phyloP scores from a whole-genome alignment of 768 basidiomycete genomes.

The Fomitopsis serialis region DNA sequence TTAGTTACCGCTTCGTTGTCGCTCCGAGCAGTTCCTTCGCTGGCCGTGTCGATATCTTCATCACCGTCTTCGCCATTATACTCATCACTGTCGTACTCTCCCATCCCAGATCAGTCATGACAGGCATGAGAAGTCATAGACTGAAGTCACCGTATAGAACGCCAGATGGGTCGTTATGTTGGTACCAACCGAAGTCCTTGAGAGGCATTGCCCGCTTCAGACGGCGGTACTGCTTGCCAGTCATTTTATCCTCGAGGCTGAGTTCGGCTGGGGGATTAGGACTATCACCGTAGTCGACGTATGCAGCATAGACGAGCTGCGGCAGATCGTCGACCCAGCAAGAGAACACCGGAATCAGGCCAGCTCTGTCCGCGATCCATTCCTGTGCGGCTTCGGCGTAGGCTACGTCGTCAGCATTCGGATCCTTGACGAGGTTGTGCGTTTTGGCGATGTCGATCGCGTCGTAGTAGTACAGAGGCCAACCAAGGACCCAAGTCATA shows the following conservation, averaged over 20 bases:
- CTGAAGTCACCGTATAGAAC: not conserved
- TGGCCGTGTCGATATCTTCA: not conserved
- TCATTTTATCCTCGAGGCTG: not conserved
- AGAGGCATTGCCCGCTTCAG: not conserved
- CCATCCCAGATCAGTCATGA: not conserved
- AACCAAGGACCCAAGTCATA: no score
- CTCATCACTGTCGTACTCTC: slow-evolving; percentile 1
- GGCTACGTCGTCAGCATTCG: no score
- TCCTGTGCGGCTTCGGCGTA: no score
- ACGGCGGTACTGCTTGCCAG: not conserved
- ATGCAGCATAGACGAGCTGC: not conserved
- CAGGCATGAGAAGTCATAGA: no score
- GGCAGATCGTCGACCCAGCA: not conserved
- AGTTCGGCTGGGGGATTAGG: not conserved
- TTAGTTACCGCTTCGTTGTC: not conserved
- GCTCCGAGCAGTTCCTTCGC: not conserved
- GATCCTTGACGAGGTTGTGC: not conserved
- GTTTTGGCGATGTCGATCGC: not conserved
- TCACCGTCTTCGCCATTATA: not conserved
- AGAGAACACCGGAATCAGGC: not conserved
- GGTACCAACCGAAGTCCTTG: not conserved
- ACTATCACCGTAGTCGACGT: not conserved
- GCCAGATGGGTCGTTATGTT: not conserved
- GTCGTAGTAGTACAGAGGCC: not conserved
- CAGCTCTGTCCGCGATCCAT: no score